These are phyloP conservation scores for Thalassiosira ordinaria DNA, from an alignment of 352 stramenopile genomes.

Conservation along the genomic window DNA sequence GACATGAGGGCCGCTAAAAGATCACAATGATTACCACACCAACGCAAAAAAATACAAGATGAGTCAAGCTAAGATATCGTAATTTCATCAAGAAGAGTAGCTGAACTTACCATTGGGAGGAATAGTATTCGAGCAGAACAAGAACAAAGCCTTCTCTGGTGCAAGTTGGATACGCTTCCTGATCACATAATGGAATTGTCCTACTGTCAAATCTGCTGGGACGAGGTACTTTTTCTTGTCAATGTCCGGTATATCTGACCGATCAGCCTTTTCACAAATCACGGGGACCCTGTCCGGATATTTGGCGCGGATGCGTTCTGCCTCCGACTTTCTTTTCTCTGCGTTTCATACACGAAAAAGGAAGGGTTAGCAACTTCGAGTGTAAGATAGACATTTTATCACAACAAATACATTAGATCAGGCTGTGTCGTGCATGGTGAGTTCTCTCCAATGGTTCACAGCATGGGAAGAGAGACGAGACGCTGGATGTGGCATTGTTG, in stretches of 20 bases:
- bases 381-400: too few relatives aligned
- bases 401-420: too few relatives aligned
- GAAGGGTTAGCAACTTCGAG: not conserved
- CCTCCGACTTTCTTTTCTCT: constrained; percentile 97
- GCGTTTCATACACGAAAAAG: constrained; percentile 18
- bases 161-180: constrained; percentile 99
- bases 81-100: too few relatives aligned
- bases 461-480: too few relatives aligned
- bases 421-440: too few relatives aligned
- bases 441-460: too few relatives aligned
- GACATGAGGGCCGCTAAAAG: constrained; percentile 94
- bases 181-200: constrained; percentile 99
- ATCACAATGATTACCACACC: constrained; percentile 5
- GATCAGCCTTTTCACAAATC: constrained; percentile 93
- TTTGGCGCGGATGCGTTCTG: constrained; percentile 97
- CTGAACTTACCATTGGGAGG: constrained; percentile 88
- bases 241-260: constrained; percentile 98
- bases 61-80: too few relatives aligned
- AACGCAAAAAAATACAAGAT: too few relatives aligned
- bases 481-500: too few relatives aligned
- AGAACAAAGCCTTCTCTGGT: constrained; percentile 97
- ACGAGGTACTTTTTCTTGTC: constrained; percentile 99
- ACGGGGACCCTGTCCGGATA: constrained; percentile 98
- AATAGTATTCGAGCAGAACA: constrained; percentile 99
- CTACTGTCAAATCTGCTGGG: constrained; percentile 95